These are phyloP conservation scores for Rubia tinctorum DNA, from an alignment of 305 asterid species.

Conservation along the genomic window DNA sequence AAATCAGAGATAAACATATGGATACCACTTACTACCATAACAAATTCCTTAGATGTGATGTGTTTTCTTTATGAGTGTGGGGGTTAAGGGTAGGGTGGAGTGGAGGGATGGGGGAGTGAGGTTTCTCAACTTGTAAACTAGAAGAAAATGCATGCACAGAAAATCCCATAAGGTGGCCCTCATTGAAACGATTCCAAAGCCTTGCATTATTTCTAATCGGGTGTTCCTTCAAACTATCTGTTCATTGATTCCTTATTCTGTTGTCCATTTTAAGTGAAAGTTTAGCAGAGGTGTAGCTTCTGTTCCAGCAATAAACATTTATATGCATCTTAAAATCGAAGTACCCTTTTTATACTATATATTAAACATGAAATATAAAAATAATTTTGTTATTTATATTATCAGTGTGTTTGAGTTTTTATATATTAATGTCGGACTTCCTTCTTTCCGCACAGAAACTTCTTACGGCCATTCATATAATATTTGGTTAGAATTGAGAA, in stretches of 20 bases:
- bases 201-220: slow-evolving; percentile 10
- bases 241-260: slow-evolving; percentile 14
- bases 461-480: not conserved
- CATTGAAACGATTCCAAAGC: slow-evolving; percentile 33
- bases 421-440: not conserved
- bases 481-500: not conserved
- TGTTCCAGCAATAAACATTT: not conserved
- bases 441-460: not conserved
- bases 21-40: slow-evolving; percentile 11
- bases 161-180: slow-evolving; percentile 12
- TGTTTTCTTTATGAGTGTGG: not conserved
- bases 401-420: not conserved
- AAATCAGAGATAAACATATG: slow-evolving; percentile 16
- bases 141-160: slow-evolving; percentile 21
- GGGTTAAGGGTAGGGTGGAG: not conserved
- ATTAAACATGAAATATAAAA: not conserved
- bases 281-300: not conserved
- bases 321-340: too few relatives aligned
- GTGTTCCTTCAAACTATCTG: not conserved
- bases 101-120: slow-evolving; percentile 20
- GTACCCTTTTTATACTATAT: too few relatives aligned
- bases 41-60: not conserved
- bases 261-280: slow-evolving; percentile 17
- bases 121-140: slow-evolving; percentile 15
- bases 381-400: not conserved